Evolutionary conservation across 108 stramenopile genomes (phyloP).

Genomic region (Pinguiococcus pyrenoidosus): DNA sequence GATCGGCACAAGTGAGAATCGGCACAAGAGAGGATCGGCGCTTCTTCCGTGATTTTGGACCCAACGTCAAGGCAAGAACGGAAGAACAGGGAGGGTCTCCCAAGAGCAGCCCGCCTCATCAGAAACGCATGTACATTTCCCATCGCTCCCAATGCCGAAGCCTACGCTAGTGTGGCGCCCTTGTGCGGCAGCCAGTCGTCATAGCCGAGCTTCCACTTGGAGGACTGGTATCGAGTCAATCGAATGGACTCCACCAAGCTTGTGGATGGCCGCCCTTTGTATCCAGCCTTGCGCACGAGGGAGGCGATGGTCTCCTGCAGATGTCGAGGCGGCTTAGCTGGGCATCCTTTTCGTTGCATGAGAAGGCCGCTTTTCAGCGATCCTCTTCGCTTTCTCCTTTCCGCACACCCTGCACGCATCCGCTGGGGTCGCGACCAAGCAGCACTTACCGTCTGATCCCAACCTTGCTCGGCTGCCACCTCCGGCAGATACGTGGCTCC

Average conservation of each 20-base stretch:
- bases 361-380: neutral
- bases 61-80: no score
- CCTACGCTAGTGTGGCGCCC: no score
- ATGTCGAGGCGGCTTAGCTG: neutral
- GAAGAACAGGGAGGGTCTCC: no score
- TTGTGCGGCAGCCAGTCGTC: no score
- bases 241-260: neutral
- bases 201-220: conserved; percentile 28
- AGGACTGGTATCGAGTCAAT: conserved; percentile 28
- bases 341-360: neutral
- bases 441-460: no score
- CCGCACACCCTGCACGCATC: neutral
- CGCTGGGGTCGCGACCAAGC: neutral
- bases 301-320: conserved; percentile 12
- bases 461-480: conserved; percentile 28
- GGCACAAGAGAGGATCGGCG: no score
- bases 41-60: no score
- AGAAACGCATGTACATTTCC: no score
- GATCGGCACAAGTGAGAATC: no score
- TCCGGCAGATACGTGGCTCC: conserved; percentile 34
- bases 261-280: conserved; percentile 6
- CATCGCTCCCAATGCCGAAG: no score
- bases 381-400: neutral
- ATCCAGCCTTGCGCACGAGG: conserved; percentile 33
- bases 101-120: no score